These are phyloP conservation scores for Pleurotus djamor DNA, from an alignment of 768 basidiomycete genomes.

Conservation along the genomic window DNA sequence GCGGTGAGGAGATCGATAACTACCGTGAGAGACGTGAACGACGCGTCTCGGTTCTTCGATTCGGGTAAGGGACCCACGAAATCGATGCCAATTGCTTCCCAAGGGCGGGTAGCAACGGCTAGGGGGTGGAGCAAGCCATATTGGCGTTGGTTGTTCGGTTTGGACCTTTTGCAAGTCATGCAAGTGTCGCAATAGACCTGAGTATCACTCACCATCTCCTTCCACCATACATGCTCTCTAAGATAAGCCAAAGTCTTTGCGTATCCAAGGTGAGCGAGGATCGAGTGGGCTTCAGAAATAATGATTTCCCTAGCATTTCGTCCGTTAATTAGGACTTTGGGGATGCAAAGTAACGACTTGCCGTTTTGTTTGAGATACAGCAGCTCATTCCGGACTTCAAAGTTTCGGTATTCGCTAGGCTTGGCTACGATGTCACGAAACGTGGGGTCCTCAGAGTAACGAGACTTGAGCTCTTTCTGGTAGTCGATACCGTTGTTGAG, in stretches of 20 bases:
- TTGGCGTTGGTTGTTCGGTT: slow-evolving; percentile 12
- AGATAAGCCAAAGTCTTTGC: slow-evolving; percentile 27
- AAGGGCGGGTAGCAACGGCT: slow-evolving; percentile 18
- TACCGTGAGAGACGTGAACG: no score
- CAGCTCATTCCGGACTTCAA: slow-evolving; percentile 11
- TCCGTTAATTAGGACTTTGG: slow-evolving; percentile 7
- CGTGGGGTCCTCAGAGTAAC: slow-evolving; percentile 17
- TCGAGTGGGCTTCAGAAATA: slow-evolving; percentile 19
- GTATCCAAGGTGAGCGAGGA: slow-evolving; percentile 25
- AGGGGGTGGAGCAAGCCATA: slow-evolving; percentile 12
- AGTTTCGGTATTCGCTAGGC: no score
- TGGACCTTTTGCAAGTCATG: slow-evolving; percentile 10
- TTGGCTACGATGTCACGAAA: slow-evolving; percentile 13
- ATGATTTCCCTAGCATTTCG: slow-evolving; percentile 20
- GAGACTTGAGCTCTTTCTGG: neutral
- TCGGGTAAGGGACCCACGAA: slow-evolving; percentile 25
- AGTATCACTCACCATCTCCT: slow-evolving; percentile 21
- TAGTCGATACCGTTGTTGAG: slow-evolving; percentile 8
- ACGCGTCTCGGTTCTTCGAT: slow-evolving; percentile 15
- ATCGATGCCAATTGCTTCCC: slow-evolving; percentile 25
- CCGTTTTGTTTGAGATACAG: slow-evolving; percentile 13
- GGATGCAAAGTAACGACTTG: slow-evolving; percentile 15
- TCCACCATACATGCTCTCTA: slow-evolving; percentile 16
- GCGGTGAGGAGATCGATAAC: slow-evolving; percentile 17
- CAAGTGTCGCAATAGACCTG: slow-evolving; percentile 23